Base-by-base conservation (phyloP, 2,329 filamentous ascomycete genomes). In the Aspergillus nomiae region DNA sequence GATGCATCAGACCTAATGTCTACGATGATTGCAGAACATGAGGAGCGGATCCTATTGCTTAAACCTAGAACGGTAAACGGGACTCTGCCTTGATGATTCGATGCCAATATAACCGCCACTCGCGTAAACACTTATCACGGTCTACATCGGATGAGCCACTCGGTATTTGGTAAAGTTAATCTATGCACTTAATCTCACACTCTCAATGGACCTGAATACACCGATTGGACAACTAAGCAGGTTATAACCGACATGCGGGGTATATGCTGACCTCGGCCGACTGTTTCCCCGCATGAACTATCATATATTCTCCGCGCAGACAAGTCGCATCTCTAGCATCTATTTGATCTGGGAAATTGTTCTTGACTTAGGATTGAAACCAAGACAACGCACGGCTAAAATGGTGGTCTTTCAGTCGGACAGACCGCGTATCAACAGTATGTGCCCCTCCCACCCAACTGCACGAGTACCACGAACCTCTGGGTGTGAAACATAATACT, bases 1-100 rank as follows among this genome's bases (percentile, higher is more conserved):
- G n/a, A 1, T 19, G 0, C 16, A 41, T 9, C 1, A 1, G 1
- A 41, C 7, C 9, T 10, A 4, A 0, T 41, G 0, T 8, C 4
- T 41, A 41, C 1, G 8, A 41, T n/a, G 7, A 19, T 4, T n/a
- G 3, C 19, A 19, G 1, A 41, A 10, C 2, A 19, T 14, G 2
- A n/a, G 16, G 7, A 4, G 16, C 3, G 16, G 16, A 3, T 12
- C 4, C 2, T 16, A 36, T 16, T 16, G 0, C 5, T 36, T 36
- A 16, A 2, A 36, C 34, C 5, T 36, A 16, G 34, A 32, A 6
- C 14, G 34, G 5, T 16, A 8, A 14, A 6, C 34, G 14, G 14
- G 5, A 8, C 34, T 16, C 11, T 36, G 12, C 14, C 34, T 36
- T 36, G 14, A 14, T 36, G 7, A 36, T 16, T 16, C 14, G 34